Percentiles rank a stretch among this genome's conserved stretches.
Evolutionary conservation across 2,329 filamentous ascomycete genomes (phyloP).

Genomic region (Akanthomyces lecanii): DNA sequence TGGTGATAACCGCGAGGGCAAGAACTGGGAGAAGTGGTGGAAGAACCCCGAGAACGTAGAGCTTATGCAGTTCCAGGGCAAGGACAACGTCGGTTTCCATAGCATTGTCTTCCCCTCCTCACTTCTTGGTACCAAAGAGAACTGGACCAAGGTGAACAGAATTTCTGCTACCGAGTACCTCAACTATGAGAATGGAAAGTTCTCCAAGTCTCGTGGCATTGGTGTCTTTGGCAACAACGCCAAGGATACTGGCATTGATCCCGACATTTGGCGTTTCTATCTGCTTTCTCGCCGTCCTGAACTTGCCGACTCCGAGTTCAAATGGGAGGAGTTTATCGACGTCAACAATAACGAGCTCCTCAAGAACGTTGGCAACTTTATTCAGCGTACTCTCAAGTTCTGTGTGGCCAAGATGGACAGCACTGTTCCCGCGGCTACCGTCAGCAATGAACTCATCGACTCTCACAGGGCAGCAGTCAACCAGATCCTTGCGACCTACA

Average conservation of each 20-base stretch:
- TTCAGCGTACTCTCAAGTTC: conserved; percentile 71
- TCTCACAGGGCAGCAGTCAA: conserved; percentile 61
- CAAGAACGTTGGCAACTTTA: conserved; percentile 70
- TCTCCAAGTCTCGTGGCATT: conserved; percentile 84
- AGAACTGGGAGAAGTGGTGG: conserved; percentile 94
- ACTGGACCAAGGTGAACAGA: conserved; percentile 86
- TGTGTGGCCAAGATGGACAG: conserved; percentile 71
- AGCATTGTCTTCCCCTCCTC: conserved; percentile 87
- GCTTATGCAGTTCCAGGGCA: conserved; percentile 94
- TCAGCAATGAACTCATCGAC: conserved; percentile 52
- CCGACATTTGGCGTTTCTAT: conserved; percentile 93
- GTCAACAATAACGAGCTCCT: conserved; percentile 87
- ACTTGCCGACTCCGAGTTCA: conserved; percentile 81
- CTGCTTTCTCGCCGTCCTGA: conserved; percentile 82
- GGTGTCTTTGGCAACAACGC: conserved; percentile 91
- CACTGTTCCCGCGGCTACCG: conserved; percentile 57
- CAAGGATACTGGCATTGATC: conserved; percentile 75
- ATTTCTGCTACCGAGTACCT: conserved; percentile 84
- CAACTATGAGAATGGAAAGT: conserved; percentile 86
- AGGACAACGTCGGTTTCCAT: conserved; percentile 62
- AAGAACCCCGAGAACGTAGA: conserved; percentile 81
- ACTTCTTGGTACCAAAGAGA: conserved; percentile 76
- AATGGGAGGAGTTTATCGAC: conserved; percentile 78
- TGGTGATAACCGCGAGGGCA: conserved; percentile 38
- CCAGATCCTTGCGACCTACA: conserved; percentile 60